Base-by-base conservation (phyloP, 2,329 filamentous ascomycete genomes). In the Alternaria sp. region DNA sequence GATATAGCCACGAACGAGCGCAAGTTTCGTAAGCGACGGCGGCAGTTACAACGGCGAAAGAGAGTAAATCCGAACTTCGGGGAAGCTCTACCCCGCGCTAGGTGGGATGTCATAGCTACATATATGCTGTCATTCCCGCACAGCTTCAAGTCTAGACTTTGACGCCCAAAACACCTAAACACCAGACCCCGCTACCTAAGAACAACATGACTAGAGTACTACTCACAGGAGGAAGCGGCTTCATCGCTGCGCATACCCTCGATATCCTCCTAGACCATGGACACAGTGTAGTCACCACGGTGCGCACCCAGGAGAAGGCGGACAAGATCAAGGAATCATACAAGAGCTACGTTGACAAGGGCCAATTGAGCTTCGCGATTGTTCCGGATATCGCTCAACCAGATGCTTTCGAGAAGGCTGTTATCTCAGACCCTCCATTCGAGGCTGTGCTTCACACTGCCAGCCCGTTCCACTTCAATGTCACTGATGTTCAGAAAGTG, bases 341-440 rank as follows among this genome's bases (percentile, higher is more conserved):
- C 71, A 82, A 84, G 47, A 79, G 75, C 26, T 79, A 81, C 8
- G 71, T 61, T n/a, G 81, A 85, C 2, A 85, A 86, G 60, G 85
- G 86, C 59, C 86, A 87, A 74, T 83, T 91, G 30, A 86, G 86
- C 61, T 91, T 89, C 73, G 85, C 79, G 36, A 86, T 95, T 63
- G 91, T 96, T 12, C 85, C 88, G 52, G 91, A 96, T 68, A 89
- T 96, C 67, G 89, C 90, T 0, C 75, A 88, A 65, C 85, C 88
- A 21, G 87, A 86, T 17, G 91, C 91, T 23, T 96, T 96, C 67
- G 83, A 85, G 65, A 73, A 84, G 77, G 87, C 86, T 15, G 84
- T 89, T 51, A 82, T 87, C 66, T 88, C 87, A 15, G 83, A 87
- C 58, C 87, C 87, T 15, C 87, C 88, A 0, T 91, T 95, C 66